phyloP scores from a whole-genome alignment of 768 basidiomycete species.

The Gloeostereum incarnatum region DNA sequence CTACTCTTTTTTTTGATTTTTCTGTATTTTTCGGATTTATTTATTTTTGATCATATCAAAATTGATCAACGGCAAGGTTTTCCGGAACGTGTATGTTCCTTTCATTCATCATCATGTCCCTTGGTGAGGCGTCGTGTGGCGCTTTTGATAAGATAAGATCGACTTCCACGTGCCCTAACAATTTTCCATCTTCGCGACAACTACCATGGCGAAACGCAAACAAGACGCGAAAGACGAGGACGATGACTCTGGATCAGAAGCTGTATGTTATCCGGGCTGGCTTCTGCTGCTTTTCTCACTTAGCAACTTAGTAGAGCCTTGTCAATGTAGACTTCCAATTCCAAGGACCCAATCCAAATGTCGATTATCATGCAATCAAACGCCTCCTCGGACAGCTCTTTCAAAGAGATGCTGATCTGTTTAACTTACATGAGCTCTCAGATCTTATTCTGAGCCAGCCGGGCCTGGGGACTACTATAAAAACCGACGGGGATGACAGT shows the following conservation, averaged over 20 bases:
- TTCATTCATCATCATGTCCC: too few relatives aligned
- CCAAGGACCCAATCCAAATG: slow-evolving; percentile 71
- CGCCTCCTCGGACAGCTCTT: slow-evolving; percentile 65
- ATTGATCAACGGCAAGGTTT: too few relatives aligned
- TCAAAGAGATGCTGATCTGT: slow-evolving; percentile 58
- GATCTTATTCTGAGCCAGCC: slow-evolving; percentile 74
- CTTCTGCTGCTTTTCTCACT: slow-evolving; percentile 9
- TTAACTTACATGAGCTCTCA: slow-evolving; percentile 67
- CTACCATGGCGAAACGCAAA: slow-evolving; percentile 46
- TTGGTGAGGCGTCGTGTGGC: too few relatives aligned
- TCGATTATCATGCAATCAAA: slow-evolving; percentile 85
- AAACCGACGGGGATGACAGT: slow-evolving; percentile 82
- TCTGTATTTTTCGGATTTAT: too few relatives aligned
- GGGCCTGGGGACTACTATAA: slow-evolving; percentile 73
- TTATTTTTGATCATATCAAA: too few relatives aligned
- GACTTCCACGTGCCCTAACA: too few relatives aligned
- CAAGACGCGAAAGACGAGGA: slow-evolving; percentile 27
- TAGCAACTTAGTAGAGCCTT: slow-evolving; percentile 35
- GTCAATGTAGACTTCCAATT: slow-evolving; percentile 93
- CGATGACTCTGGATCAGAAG: slow-evolving; percentile 27
- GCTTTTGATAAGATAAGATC: too few relatives aligned
- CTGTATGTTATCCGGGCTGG: slow-evolving; percentile 12
- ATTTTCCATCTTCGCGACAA: too few relatives aligned
- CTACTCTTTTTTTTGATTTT: too few relatives aligned
- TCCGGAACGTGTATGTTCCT: too few relatives aligned